phyloP scores from a whole-genome alignment of 2,329 filamentous ascomycete species.

The Cadophora sp. region DNA sequence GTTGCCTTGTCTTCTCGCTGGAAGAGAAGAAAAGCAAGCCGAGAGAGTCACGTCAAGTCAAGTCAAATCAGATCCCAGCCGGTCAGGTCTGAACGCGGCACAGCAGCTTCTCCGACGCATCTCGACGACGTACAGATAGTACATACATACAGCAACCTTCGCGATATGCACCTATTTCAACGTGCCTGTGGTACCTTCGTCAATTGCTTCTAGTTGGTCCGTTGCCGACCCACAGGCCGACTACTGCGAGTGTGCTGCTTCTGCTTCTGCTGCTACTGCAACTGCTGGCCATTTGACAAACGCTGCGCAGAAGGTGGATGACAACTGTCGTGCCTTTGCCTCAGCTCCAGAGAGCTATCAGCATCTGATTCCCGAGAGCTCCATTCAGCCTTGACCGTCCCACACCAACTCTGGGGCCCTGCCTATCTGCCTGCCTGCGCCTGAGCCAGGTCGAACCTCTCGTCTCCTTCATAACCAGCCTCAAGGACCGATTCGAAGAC shows the following conservation, averaged over 20 bases:
- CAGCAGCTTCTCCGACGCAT: constrained; percentile 8
- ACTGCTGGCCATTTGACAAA: constrained; percentile 9
- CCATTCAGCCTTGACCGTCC: constrained; percentile 39
- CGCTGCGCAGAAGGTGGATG: constrained; percentile 11
- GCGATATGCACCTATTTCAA: constrained; percentile 28
- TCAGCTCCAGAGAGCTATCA: constrained; percentile 28
- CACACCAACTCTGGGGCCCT: constrained; percentile 35
- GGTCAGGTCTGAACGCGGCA: constrained; percentile 7
- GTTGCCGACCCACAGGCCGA: constrained; percentile 19
- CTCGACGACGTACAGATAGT: constrained; percentile 2
- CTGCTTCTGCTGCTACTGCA: neutral
- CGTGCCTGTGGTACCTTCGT: constrained; percentile 24
- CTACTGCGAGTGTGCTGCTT: constrained; percentile 8
- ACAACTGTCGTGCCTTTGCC: constrained; percentile 9
- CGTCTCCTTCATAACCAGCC: constrained; percentile 31
- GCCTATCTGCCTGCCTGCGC: constrained; percentile 26
- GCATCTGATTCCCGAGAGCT: constrained; percentile 26
- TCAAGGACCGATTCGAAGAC: constrained; percentile 27
- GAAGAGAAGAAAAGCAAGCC: constrained; percentile 21
- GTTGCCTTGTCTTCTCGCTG: constrained; percentile 25
- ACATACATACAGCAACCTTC: constrained; percentile 12
- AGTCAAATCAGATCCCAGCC: constrained; percentile 1
- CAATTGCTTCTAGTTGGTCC: constrained; percentile 24
- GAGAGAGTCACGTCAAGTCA: constrained; percentile 14
- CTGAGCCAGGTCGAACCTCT: constrained; percentile 28